Evolutionary conservation across 1,284 basidiomycete species (phyloP), one percentile per base, ranked within the genome.

Genomic region (Ganoderma lingzhi): DNA sequence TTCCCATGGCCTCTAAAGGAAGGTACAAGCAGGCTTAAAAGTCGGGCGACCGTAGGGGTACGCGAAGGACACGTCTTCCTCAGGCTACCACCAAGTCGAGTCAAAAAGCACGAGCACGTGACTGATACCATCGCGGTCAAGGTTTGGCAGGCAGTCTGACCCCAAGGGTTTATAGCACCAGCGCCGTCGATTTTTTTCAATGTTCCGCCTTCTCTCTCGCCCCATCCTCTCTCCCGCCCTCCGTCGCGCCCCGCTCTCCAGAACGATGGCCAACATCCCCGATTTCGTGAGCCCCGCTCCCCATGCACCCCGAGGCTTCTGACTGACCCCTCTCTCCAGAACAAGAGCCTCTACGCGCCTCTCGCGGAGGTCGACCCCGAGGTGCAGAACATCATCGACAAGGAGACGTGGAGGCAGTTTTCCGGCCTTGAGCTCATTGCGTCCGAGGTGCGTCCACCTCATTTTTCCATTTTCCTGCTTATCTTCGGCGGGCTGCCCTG

Each of bases 371-470:
- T 92, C 78, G 97, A 99, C 85, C 97, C 97, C 71, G 95, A 95
- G 83, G 92, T 99, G 77, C 90, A 96, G 84, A 94, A 96, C 82
- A 95, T 99, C 87, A 96, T 99, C 84, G 96, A 99, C 86, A 96
- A 98, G 87, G 97, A 99, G 88, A 97, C 96, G 83, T 98, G 96
- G 96, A 86, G 96, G 78, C 97, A 99, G 87, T 98, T 95, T 84
- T 95, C 95, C 65, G 98, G 98, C 72, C 92, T 99, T 73, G 98
- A 99, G 84, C 92, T 97, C 79, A 97, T 97, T 78, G 96, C 96
- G 63, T 97, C 96, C 68, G 96, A 97, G 90, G 93, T 93, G 66
- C 70, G 84, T 23, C 53, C 23, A 44, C 23, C 12, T 23, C 23
- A 12, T 45, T 3, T 65, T 19, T 48, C 65, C 62, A 59, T 59